phyloP scores from a whole-genome alignment of 83 land plant species.

The Thuja plicata region DNA sequence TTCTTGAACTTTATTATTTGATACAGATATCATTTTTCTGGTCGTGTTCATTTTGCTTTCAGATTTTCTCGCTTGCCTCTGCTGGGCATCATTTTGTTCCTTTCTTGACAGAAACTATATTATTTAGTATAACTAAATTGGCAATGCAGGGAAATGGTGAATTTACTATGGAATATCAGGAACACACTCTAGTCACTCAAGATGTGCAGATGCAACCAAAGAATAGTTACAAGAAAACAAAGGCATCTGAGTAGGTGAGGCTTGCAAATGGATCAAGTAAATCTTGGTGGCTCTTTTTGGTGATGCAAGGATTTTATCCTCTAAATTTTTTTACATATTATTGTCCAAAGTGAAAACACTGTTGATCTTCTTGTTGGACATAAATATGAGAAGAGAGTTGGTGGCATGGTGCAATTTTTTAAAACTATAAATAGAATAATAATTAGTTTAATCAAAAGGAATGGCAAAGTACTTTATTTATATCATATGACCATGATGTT shows the following conservation, averaged over 20 bases:
- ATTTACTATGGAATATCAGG: slow-evolving; percentile 96
- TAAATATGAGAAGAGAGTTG: background rate
- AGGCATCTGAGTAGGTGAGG: slow-evolving; percentile 24
- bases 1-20: background rate
- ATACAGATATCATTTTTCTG: background rate
- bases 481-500: background rate
- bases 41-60: background rate
- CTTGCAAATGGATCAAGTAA: background rate
- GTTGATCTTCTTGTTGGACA: background rate
- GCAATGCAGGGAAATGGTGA: slow-evolving; percentile 93
- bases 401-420: background rate
- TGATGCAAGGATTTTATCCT: background rate
- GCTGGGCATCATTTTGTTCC: background rate
- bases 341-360: background rate
- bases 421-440: background rate
- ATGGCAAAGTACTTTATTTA: background rate
- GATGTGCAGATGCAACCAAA: slow-evolving; percentile 84
- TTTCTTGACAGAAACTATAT: background rate
- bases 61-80: background rate
- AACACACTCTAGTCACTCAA: slow-evolving; percentile 79
- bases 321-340: background rate
- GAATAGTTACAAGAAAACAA: slow-evolving; percentile 63
- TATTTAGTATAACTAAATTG: background rate
- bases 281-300: background rate
- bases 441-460: background rate